A percentile compares a stretch with the other conserved stretches of the same genome.
Conservation (phyloP, 2,329 filamentous ascomycete genomes). For the Nectriaceae sp. region DNA sequence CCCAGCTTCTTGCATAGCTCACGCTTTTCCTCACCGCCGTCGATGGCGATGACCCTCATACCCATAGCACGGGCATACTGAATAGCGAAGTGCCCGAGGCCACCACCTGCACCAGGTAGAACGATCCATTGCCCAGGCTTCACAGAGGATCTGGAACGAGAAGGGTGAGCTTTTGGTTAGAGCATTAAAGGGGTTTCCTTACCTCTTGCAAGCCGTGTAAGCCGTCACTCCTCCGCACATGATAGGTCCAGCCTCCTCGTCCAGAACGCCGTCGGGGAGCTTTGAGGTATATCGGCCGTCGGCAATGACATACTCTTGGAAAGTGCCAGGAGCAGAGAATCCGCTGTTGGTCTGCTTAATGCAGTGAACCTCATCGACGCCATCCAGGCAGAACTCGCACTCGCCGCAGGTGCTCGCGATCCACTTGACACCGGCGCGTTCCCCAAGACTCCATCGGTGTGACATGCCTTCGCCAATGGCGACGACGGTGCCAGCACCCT, state of each 20-base stretch:
- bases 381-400: slow-evolving; percentile 77
- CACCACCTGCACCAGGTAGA: slow-evolving; percentile 82
- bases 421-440: slow-evolving; percentile 86
- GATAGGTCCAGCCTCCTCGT: slow-evolving; percentile 76
- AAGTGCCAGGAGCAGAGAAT: slow-evolving; percentile 85
- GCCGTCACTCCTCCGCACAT: slow-evolving; percentile 82
- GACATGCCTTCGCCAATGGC: slow-evolving; percentile 72
- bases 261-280: slow-evolving; percentile 69
- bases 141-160: slow-evolving; percentile 51
- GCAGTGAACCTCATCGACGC: slow-evolving; percentile 77
- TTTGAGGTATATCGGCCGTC: slow-evolving; percentile 80
- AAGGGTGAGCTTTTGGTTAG: background rate
- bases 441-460: slow-evolving; percentile 71
- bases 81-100: slow-evolving; percentile 71
- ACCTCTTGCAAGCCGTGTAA: slow-evolving; percentile 80
- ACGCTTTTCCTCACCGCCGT: slow-evolving; percentile 77
- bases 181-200: background rate
- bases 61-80: slow-evolving; percentile 92
- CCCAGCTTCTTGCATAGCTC: slow-evolving; percentile 70
- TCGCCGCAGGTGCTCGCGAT: slow-evolving; percentile 79
- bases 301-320: slow-evolving; percentile 85
- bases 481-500: slow-evolving; percentile 79
- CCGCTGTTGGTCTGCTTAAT: slow-evolving; percentile 72
- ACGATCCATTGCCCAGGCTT: slow-evolving; percentile 74
- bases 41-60: slow-evolving; percentile 74